phyloP scores from a whole-genome alignment of 176 grass and related monocot genomes.

The Secale cereale region DNA sequence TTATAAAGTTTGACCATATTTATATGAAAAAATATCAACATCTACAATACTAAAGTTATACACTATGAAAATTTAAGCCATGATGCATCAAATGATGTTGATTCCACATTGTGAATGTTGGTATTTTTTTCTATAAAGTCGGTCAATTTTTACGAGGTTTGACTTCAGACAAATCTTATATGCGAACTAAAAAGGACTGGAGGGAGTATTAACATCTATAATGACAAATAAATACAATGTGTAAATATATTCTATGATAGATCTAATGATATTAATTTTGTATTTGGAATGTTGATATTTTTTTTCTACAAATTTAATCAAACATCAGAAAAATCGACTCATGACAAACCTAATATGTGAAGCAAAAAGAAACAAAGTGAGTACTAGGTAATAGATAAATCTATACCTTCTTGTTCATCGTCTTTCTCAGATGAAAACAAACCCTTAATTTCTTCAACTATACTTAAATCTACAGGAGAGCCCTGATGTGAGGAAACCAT shows the following conservation, averaged over 20 bases:
- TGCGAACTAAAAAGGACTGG: too few relatives aligned
- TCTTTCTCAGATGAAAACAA: not conserved
- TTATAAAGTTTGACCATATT: too few relatives aligned
- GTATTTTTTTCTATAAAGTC: too few relatives aligned
- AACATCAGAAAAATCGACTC: not conserved
- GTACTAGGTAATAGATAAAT: not conserved
- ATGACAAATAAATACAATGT: not conserved
- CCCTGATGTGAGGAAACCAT: not conserved
- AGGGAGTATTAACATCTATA: not conserved
- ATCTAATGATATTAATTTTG: not conserved
- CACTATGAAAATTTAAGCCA: too few relatives aligned
- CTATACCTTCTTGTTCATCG: constrained; percentile 12
- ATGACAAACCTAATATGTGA: not conserved
- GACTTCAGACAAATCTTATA: too few relatives aligned
- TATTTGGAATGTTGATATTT: not conserved
- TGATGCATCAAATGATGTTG: too few relatives aligned
- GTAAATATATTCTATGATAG: not conserved
- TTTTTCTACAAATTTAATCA: not conserved
- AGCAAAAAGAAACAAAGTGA: not conserved
- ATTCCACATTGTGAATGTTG: too few relatives aligned
- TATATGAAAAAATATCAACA: too few relatives aligned
- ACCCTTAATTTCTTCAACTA: not conserved
- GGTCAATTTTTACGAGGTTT: too few relatives aligned
- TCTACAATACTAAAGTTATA: too few relatives aligned
- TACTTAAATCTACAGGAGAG: constrained; percentile 13